Conservation (phyloP, 306 rosid species). For the Dalbergia oliveri region DNA sequence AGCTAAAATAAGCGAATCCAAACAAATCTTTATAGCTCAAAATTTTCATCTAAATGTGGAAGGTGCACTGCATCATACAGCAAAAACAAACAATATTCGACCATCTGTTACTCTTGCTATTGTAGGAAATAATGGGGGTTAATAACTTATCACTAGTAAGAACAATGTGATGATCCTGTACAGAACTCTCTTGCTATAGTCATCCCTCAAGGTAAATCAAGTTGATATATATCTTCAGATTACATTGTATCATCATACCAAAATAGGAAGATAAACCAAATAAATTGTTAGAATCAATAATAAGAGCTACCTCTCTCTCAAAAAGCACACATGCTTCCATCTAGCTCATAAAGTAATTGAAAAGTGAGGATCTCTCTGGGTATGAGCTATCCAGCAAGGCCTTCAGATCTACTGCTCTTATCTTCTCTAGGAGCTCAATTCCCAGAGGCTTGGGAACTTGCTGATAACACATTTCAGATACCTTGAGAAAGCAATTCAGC, state of each 20-base stretch:
- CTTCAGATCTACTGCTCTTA: conserved; percentile 61
- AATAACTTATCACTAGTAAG: too few species aligned
- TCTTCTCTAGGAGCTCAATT: conserved; percentile 55
- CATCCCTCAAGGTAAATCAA: not conserved
- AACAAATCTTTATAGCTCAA: not conserved
- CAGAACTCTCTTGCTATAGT: conserved; percentile 11
- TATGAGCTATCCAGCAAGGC: conserved; percentile 60
- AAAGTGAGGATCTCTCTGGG: conserved; percentile 66
- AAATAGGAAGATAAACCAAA: not conserved
- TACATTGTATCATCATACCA: not conserved
- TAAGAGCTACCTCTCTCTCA: not conserved
- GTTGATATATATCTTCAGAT: not conserved
- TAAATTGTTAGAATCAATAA: not conserved
- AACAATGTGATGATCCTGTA: not conserved
- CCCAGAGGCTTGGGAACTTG: conserved; percentile 59
- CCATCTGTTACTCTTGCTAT: not conserved
- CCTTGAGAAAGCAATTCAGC: conserved; percentile 39
- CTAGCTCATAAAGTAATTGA: conserved; percentile 60
- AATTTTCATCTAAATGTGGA: not conserved
- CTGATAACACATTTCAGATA: conserved; percentile 55
- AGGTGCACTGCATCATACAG: not conserved
- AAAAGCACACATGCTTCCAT: conserved; percentile 32
- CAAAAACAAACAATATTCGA: not conserved
- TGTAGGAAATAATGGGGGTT: not conserved
- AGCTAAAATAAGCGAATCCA: too few species aligned